Percentiles rank a stretch among this genome's conserved stretches.
These are phyloP conservation scores for Podila epicladia DNA, from an alignment of 192 early-diverging fungal species.

Conservation along the genomic window DNA sequence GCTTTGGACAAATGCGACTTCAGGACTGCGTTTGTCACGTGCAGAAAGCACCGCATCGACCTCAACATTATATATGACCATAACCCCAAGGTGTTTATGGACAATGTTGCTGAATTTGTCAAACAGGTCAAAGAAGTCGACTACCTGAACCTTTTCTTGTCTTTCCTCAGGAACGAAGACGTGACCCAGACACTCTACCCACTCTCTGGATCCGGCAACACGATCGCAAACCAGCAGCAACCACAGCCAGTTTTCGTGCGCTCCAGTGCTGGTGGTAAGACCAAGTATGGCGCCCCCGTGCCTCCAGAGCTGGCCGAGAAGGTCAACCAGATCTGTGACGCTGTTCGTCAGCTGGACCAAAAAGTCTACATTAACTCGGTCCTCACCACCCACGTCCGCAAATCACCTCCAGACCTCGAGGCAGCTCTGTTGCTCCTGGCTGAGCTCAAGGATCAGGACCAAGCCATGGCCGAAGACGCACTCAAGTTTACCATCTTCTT, in stretches of 20 bases:
- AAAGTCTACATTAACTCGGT: conserved; percentile 79
- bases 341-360: conserved; percentile 63
- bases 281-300: conserved; percentile 1
- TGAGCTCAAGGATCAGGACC: conserved; percentile 64
- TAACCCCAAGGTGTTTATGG: conserved; percentile 71
- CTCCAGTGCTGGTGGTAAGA: conserved; percentile 4
- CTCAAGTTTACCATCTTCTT: conserved; percentile 94
- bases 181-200: conserved; percentile 85
- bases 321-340: conserved; percentile 78
- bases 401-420: conserved; percentile 83
- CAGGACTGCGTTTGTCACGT: conserved; percentile 79
- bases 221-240: conserved; percentile 8
- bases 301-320: conserved; percentile 59
- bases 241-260: conserved; percentile 1
- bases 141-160: conserved; percentile 91
- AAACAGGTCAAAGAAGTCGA: conserved; percentile 82
- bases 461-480: conserved; percentile 81
- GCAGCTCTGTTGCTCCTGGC: conserved; percentile 78
- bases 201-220: conserved; percentile 28
- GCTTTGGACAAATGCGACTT: conserved; percentile 75
- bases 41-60: conserved; percentile 93
- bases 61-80: conserved; percentile 93
- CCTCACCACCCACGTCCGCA: conserved; percentile 86
- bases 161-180: conserved; percentile 83
- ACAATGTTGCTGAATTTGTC: conserved; percentile 77